phyloP scores from a whole-genome alignment of 108 stramenopile species.

The Cyclostephanos invisitatus region DNA sequence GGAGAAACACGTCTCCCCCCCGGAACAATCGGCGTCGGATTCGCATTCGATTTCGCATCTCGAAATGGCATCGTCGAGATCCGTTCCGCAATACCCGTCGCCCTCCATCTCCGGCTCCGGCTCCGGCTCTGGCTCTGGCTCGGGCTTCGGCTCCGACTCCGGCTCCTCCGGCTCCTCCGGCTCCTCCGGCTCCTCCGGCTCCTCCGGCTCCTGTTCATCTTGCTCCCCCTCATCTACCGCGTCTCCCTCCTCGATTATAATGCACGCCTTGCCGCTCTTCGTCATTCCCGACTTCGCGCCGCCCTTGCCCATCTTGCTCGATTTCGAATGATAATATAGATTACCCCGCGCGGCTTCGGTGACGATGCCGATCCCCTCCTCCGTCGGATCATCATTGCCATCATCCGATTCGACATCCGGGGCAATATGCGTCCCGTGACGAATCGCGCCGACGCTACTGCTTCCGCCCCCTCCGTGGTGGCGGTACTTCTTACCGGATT shows the following conservation, averaged over 20 bases:
- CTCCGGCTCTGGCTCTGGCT: too few relatives aligned
- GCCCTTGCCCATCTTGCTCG: conserved; percentile 13
- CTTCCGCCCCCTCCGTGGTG: too few relatives aligned
- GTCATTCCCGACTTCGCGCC: conserved; percentile 10
- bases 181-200: too few relatives aligned
- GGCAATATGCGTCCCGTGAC: too few relatives aligned
- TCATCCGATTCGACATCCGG: too few relatives aligned
- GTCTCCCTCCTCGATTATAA: background rate
- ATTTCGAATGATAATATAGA: conserved; percentile 5
- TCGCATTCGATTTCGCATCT: background rate
- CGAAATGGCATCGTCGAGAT: conserved; percentile 11
- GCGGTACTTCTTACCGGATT: background rate
- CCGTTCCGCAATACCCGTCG: conserved; percentile 15
- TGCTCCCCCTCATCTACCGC: background rate
- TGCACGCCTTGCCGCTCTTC: conserved; percentile 18
- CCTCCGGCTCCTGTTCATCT: background rate
- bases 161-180: too few relatives aligned
- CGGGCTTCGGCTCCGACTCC: too few relatives aligned
- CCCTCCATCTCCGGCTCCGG: background rate
- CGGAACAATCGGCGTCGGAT: conserved; percentile 6
- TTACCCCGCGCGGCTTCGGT: too few relatives aligned
- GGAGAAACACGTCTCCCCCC: conserved; percentile 14
- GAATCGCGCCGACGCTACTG: too few relatives aligned
- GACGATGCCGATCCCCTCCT: background rate
- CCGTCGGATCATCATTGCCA: too few relatives aligned